Evolutionary conservation across 108 stramenopile genomes (phyloP).

Genomic region (Cyclotella sp.): DNA sequence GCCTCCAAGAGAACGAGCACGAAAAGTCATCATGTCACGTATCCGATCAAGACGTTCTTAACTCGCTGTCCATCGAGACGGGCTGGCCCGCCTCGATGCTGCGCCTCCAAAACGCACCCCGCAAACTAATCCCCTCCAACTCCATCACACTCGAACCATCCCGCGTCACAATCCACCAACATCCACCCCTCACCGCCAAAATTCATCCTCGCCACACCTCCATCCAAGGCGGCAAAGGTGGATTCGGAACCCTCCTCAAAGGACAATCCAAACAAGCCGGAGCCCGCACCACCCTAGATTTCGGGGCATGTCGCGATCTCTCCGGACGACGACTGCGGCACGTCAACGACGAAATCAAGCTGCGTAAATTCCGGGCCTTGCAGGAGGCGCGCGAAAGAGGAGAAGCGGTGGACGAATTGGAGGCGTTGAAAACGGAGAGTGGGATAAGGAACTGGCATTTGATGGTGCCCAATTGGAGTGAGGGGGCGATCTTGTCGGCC

Average conservation of each 20-base stretch:
- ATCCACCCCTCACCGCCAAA: conserved; percentile 16
- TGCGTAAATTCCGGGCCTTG: conserved; percentile 85
- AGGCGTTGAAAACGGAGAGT: conserved; percentile 72
- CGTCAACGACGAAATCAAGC: conserved; percentile 96
- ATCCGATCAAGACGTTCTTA: conserved; percentile 12
- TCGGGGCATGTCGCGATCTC: conserved; percentile 98
- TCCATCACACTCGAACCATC: conserved; percentile 1
- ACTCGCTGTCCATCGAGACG: conserved; percentile 6
- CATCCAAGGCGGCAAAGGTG: conserved; percentile 89
- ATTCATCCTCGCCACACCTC: conserved; percentile 30
- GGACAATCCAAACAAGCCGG: conserved; percentile 92
- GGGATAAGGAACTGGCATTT: conserved; percentile 96
- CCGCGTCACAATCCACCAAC: conserved; percentile 18
- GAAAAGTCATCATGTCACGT: conserved; percentile 3
- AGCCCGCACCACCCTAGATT: conserved; percentile 90
- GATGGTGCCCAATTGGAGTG: conserved; percentile 92
- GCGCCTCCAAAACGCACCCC: neutral
- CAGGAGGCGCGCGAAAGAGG: conserved; percentile 58
- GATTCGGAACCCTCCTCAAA: conserved; percentile 95
- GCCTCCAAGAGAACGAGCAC: neutral
- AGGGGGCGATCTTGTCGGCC: conserved; percentile 55
- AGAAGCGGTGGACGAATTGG: conserved; percentile 55
- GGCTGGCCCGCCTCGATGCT: conserved; percentile 43
- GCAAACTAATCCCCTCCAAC: neutral
- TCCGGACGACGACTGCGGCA: conserved; percentile 96